A percentile compares a stretch with the other conserved stretches of the same genome.
Conservation (phyloP, 352 stramenopile species). For the Phytophthora pini region DNA sequence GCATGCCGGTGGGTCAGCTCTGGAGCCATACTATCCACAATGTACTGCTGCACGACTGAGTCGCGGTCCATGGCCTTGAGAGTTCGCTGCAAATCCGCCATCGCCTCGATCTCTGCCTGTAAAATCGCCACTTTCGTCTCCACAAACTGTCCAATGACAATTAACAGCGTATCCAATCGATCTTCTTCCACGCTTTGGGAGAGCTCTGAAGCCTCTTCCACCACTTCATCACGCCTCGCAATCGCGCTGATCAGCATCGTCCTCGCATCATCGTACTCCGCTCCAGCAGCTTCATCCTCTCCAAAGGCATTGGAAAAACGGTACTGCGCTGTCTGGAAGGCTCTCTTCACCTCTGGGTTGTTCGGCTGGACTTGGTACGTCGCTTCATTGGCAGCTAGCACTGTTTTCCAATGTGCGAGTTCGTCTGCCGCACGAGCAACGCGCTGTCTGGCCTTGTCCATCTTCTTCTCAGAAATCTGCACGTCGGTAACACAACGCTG, state of each 20-base stretch:
- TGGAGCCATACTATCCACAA: conserved; percentile 82
- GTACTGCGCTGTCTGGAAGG: conserved; percentile 68
- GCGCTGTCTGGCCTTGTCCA: conserved; percentile 72
- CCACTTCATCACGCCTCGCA: conserved; percentile 78
- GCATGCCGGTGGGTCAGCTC: conserved; percentile 82
- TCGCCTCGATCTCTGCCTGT: conserved; percentile 81
- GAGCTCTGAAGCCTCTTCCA: conserved; percentile 78
- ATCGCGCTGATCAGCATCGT: conserved; percentile 65
- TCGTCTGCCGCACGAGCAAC: conserved; percentile 75
- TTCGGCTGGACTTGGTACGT: conserved; percentile 84
- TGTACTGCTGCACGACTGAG: conserved; percentile 89
- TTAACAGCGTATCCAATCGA: conserved; percentile 82
- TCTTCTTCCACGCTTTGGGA: conserved; percentile 87
- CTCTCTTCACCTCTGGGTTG: conserved; percentile 74
- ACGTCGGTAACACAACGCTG: conserved; percentile 84
- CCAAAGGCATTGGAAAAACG: conserved; percentile 69
- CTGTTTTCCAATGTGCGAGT: conserved; percentile 74
- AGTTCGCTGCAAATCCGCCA: conserved; percentile 68
- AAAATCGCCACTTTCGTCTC: conserved; percentile 86
- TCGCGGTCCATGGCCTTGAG: conserved; percentile 80
- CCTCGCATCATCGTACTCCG: conserved; percentile 70
- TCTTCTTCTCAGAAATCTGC: conserved; percentile 71
- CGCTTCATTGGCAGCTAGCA: conserved; percentile 81
- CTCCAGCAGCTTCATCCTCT: conserved; percentile 64
- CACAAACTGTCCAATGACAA: conserved; percentile 88